Evolutionary conservation across 1,284 basidiomycete genomes (phyloP).

Genomic region (Heterobasidion parviporum): DNA sequence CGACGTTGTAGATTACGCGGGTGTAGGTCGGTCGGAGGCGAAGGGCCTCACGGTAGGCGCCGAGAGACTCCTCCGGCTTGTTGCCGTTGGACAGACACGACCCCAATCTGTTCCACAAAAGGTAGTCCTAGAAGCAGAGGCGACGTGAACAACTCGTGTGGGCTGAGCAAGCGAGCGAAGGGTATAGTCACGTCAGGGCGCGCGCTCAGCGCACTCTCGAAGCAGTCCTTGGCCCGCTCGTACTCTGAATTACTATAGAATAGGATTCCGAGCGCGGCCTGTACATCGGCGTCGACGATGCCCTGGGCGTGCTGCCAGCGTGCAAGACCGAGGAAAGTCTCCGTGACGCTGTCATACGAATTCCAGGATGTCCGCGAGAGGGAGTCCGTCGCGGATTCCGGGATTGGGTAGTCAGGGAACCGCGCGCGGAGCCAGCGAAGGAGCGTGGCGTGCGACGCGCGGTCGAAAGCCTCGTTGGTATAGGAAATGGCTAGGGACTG

Average conservation of each 20-base stretch:
- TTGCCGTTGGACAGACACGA: conserved; percentile 94
- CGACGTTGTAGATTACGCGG: conserved; percentile 95
- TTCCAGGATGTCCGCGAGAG: conserved; percentile 76
- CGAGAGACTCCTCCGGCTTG: conserved; percentile 91
- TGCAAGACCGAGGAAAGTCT: conserved; percentile 82
- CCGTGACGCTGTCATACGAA: conserved; percentile 74
- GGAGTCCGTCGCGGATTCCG: conserved; percentile 49
- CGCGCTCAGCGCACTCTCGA: conserved; percentile 75
- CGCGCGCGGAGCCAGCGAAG: conserved; percentile 80
- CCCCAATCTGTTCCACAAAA: conserved; percentile 95
- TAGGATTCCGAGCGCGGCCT: conserved; percentile 88
- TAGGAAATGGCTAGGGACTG: conserved; percentile 94
- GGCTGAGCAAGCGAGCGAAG: neutral
- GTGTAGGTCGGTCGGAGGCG: conserved; percentile 93
- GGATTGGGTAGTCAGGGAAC: conserved; percentile 61
- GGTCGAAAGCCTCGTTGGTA: conserved; percentile 92
- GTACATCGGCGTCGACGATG: conserved; percentile 86
- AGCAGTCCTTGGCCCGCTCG: conserved; percentile 84
- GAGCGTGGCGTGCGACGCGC: conserved; percentile 82
- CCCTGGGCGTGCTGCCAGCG: conserved; percentile 66
- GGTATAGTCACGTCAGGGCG: conserved; percentile 51
- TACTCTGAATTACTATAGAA: conserved; percentile 85
- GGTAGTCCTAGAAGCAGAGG: conserved; percentile 80
- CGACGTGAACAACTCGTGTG: too few species aligned
- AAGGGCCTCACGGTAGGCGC: conserved; percentile 92